Base-by-base conservation (phyloP, 2,329 filamentous ascomycete genomes). In the Diplodia seriata region DNA sequence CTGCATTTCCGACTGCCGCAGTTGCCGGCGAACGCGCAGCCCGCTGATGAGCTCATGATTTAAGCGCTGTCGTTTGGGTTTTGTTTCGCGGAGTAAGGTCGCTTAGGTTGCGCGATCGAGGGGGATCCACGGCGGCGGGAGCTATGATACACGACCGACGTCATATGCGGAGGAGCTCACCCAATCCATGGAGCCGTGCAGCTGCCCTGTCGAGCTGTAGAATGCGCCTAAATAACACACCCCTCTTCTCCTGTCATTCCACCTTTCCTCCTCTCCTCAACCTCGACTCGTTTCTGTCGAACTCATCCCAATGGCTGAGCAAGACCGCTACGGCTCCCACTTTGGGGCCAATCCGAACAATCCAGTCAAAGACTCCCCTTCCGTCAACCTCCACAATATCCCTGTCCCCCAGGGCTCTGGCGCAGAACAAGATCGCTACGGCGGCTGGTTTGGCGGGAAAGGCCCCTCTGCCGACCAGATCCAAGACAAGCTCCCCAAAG, bases 291-390 rank as follows among this genome's bases (percentile, higher is more conserved):
- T 67, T 43, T 26, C 47, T 23, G 51, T 59, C 64, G 9, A 56
- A 29, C 38, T 50, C 65, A 43, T 65, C 62, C 18, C 49, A 65
- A 68, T 68, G 66, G 67, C 67, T 43, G 67, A 68, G 54, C 67
- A 68, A 65, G 67, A 68, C 54, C 59, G 61, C 43, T 68, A 68
- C 53, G 67, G 40, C 61, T 68, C 67, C 26, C 67, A 68, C 23
- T 59, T 50, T 29, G 36, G 67, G 15, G 29, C 43, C n/a, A 56
- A 68, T 59, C 67, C 67, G 23, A 40, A 38, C 50, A 65, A 68
- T 43, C 67, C 67, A 3, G 61, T 68, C 38, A 59, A 54, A 12
- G 66, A 68, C 20, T 50, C 56, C 15, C 57, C 66, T 18, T 62
- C 56, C 18, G 29, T 68, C 49, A 68, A 68, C 56, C 26, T 68